Evolutionary conservation across 2,329 filamentous ascomycete species (phyloP).

Genomic region (Trematosphaeria pertusa): DNA sequence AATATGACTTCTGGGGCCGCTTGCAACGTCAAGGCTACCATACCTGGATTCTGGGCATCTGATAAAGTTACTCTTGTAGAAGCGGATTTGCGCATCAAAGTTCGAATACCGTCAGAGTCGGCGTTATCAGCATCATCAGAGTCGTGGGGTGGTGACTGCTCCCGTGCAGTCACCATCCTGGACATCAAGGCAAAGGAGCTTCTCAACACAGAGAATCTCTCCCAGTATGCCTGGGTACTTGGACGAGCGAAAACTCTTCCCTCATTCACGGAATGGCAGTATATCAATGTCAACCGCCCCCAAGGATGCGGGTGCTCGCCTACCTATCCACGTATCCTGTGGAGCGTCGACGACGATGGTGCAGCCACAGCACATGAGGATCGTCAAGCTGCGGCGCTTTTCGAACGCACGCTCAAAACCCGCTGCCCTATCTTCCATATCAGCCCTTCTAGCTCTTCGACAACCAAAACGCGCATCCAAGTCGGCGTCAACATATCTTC

Average conservation of each 20-base stretch:
- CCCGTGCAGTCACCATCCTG: conserved; percentile 24
- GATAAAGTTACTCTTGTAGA: conserved; percentile 9
- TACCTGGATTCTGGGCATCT: conserved; percentile 20
- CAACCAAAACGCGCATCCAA: conserved; percentile 44
- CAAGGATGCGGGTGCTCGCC: conserved; percentile 35
- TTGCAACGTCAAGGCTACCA: conserved; percentile 8
- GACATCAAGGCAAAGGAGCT: conserved; percentile 21
- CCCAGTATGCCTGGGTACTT: conserved; percentile 30
- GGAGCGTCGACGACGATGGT: conserved; percentile 30
- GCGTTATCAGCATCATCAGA: neutral
- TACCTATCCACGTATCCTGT: conserved; percentile 27
- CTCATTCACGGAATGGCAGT: conserved; percentile 30
- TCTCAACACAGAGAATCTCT: conserved; percentile 9
- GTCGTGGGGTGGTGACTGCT: conserved; percentile 27
- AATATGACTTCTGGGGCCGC: conserved; percentile 10
- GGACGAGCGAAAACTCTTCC: conserved; percentile 24
- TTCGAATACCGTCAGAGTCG: conserved; percentile 7
- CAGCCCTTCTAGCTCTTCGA: conserved; percentile 18
- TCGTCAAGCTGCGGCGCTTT: conserved; percentile 57
- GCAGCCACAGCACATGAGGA: conserved; percentile 37
- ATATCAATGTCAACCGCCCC: neutral
- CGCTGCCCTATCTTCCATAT: conserved; percentile 45
- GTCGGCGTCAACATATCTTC: conserved; percentile 52
- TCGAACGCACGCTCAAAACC: conserved; percentile 59
- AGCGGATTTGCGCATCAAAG: conserved; percentile 5